A percentile compares a stretch with the other conserved stretches of the same genome.
Conservation (phyloP, 2,329 filamentous ascomycete genomes). For the Stachybotrys chartarum region DNA sequence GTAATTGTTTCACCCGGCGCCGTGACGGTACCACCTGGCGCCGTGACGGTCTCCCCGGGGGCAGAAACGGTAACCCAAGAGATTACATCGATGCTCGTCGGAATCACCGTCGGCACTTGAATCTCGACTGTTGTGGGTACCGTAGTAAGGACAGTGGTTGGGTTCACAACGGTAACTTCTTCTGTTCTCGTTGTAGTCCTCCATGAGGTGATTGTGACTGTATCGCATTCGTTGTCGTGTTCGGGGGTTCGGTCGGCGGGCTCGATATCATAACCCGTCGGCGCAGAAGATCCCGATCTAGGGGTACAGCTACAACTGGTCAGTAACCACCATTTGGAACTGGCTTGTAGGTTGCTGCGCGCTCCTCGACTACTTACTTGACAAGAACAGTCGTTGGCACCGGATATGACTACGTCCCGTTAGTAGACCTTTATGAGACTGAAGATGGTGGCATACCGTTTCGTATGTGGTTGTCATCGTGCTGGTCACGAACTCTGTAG, state of each 20-base stretch:
- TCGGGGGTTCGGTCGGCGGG: not conserved
- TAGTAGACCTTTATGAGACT: not conserved
- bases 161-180: not conserved
- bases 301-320: conserved; percentile 3
- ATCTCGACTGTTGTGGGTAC: not conserved
- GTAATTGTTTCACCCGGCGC: conserved; percentile 4
- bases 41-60: not conserved
- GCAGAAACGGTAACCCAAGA: not conserved
- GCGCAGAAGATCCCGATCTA: not conserved
- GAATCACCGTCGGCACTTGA: not conserved
- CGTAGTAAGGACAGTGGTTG: not conserved
- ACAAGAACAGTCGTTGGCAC: not conserved
- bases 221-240: not conserved
- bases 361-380: not conserved
- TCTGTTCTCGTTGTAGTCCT: conserved; percentile 1
- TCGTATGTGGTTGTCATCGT: not conserved
- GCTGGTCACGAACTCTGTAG: not conserved
- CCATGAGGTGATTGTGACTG: not conserved
- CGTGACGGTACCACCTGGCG: not conserved
- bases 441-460: not conserved
- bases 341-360: not conserved
- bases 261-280: not conserved
- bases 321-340: not conserved
- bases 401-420: not conserved
- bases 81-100: not conserved